These are phyloP conservation scores for Heritiera fomes DNA, from an alignment of 345 rosid species.

Conservation along the genomic window DNA sequence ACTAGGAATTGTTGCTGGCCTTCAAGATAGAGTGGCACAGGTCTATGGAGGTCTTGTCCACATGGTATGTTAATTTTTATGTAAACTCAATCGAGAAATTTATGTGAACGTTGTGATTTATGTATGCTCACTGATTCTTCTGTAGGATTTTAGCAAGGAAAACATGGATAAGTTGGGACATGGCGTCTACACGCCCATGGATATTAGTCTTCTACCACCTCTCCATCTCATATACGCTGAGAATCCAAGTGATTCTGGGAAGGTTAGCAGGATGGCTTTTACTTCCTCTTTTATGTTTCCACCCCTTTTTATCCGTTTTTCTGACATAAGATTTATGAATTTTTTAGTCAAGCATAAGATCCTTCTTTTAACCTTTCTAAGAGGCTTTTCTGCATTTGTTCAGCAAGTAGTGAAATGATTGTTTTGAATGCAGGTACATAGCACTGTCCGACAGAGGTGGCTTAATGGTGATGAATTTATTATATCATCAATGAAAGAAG, in stretches of 20 bases:
- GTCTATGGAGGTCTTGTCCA: conserved; percentile 94
- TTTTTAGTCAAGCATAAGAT: background rate
- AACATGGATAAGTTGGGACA: conserved; percentile 79
- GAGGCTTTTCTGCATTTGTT: background rate
- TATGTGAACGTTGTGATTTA: background rate
- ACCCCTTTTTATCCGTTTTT: background rate
- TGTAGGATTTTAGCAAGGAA: conserved; percentile 80
- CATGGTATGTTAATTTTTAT: conserved; percentile 55
- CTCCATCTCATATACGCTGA: conserved; percentile 84
- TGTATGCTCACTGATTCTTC: background rate
- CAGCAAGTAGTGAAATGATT: background rate
- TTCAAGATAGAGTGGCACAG: conserved; percentile 96
- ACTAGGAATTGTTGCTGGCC: conserved; percentile 96
- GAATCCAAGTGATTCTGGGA: conserved; percentile 98
- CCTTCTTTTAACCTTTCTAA: background rate
- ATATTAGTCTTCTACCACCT: conserved; percentile 80
- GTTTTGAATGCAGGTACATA: conserved; percentile 66
- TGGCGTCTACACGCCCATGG: conserved; percentile 83
- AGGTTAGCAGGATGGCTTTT: conserved; percentile 44
- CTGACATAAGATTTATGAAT: background rate
- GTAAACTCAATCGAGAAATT: background rate
- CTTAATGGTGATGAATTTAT: conserved; percentile 80
- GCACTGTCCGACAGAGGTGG: conserved; percentile 85
- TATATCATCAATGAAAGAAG: conserved; percentile 66
- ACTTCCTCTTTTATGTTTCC: background rate